Percentiles rank a stretch among this genome's conserved stretches.
Evolutionary conservation across 129 eudicot species (phyloP).

Genomic region (Flaveria sonorensis): DNA sequence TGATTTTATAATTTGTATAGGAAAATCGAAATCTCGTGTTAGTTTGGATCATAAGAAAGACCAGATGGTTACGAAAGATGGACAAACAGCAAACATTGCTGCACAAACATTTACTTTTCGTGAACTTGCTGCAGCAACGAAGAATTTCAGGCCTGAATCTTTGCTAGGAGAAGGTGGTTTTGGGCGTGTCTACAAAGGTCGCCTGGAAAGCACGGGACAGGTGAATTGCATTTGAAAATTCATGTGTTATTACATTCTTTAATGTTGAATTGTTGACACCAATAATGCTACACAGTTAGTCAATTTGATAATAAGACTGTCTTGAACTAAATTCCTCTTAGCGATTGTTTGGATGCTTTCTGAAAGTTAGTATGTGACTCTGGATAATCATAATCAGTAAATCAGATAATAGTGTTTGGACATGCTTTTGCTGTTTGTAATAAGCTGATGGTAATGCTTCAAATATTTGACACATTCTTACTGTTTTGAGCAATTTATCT

Average conservation of each 20-base stretch:
- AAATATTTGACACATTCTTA: neutral
- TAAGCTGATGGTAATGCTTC: neutral
- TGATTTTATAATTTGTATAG: constrained; percentile 36
- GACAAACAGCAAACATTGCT: constrained; percentile 77
- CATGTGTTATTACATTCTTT: neutral
- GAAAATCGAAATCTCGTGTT: constrained; percentile 61
- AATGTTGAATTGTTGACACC: neutral
- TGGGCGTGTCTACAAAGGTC: constrained; percentile 87
- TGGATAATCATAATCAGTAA: neutral
- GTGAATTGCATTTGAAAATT: constrained; percentile 32
- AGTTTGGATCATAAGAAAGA: constrained; percentile 78
- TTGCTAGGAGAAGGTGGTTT: constrained; percentile 94
- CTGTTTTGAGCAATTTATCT: too few relatives aligned
- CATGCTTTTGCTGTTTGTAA: neutral
- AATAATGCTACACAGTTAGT: neutral
- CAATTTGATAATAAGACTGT: neutral
- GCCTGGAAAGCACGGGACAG: constrained; percentile 84
- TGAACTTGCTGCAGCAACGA: constrained; percentile 92
- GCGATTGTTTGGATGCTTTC: neutral
- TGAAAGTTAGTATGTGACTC: neutral
- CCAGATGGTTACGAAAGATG: constrained; percentile 57
- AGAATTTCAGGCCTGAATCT: constrained; percentile 74
- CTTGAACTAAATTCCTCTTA: neutral
- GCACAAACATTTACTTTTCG: constrained; percentile 93
- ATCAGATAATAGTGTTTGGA: constrained; percentile 5